These are phyloP conservation scores for Hypoxylon fragiforme DNA, from an alignment of 495 filamentous ascomycete genomes.

Conservation along the genomic window DNA sequence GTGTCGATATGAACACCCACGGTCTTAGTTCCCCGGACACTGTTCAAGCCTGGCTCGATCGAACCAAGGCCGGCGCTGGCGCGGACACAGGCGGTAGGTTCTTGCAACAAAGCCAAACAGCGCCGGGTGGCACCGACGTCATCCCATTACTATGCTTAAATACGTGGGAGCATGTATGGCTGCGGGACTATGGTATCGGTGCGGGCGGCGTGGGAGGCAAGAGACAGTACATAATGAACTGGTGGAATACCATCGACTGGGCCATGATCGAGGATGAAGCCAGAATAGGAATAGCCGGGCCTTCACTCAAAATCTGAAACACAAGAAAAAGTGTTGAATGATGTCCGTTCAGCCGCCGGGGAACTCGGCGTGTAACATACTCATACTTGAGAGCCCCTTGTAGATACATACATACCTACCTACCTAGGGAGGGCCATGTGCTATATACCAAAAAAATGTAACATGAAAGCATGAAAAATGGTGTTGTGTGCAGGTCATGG, in stretches of 20 bases:
- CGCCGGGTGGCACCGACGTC: conserved; percentile 71
- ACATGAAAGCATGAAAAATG: conserved; percentile 2
- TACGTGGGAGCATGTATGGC: conserved; percentile 94
- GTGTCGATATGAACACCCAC: conserved; percentile 77
- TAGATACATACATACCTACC: conserved; percentile 5
- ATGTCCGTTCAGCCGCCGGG: not conserved
- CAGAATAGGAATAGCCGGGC: conserved; percentile 8
- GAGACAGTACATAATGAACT: conserved; percentile 70
- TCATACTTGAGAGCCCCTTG: conserved; percentile 7
- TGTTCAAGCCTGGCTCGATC: conserved; percentile 30
- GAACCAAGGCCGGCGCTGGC: conserved; percentile 40
- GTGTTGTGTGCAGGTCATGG: too few species aligned
- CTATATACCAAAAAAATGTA: conserved; percentile 29
- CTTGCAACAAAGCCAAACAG: conserved; percentile 38
- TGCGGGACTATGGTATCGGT: conserved; percentile 77
- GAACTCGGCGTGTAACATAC: conserved; percentile 33
- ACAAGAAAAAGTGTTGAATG: not conserved
- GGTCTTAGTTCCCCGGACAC: conserved; percentile 22
- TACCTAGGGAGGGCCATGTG: conserved; percentile 18
- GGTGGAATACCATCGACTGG: conserved; percentile 93
- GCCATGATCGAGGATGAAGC: conserved; percentile 58
- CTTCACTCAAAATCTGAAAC: conserved; percentile 2
- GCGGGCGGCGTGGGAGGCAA: conserved; percentile 59
- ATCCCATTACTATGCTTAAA: conserved; percentile 85
- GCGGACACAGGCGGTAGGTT: conserved; percentile 41